Evolutionary conservation across 2,329 filamentous ascomycete genomes (phyloP), one percentile per base, ranked within the genome.

Genomic region (Byssothecium circinans): DNA sequence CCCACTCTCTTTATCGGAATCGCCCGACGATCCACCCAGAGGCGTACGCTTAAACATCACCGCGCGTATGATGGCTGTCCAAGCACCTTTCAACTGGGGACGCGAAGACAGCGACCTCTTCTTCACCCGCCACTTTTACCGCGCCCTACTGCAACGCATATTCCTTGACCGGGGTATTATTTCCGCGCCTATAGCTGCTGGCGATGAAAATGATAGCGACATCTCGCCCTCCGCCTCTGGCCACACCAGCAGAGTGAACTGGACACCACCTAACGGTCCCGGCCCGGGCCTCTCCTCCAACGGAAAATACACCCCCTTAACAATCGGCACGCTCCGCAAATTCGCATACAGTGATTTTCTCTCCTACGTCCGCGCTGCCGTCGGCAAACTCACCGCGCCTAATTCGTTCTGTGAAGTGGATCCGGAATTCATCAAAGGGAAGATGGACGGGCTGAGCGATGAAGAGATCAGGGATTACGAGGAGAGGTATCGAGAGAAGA

Each of bases 41-140:
- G 90, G 91, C 2, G 79, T 97, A 38, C 82, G 89, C 19, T 79
- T 97, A 47, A 97, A 99, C 71, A 96, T 97, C 65, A 99, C 94
- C 3, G 91, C 94, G 1, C 84, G 94, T 36, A 96, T 96, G 87
- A 96, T 97, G 92, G 92, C 92, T 2, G 91, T 95, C 41, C 94
- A 99, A 74, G 94, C 94, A 7, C 91, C 94, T 1, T 80, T 85
- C 50, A 99, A 99, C 74, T 99, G 94, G 94, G 88, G 87, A 2
- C 76, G 78, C 19, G 76, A 80, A 22, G 91, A 96, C 51, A 95
- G 89, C 67, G 87, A 91, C 42, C 79, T 78, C 7, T 99, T 97
- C 74, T 97, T 99, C 75, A 89, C 85, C 0, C 82, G 92, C 0
- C 94, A 99, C 70, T 96, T 94, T 72, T 99, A 87, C 75, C 88